phyloP scores from a whole-genome alignment of 805 yeast genomes.

The Candida coquimbonensis region DNA sequence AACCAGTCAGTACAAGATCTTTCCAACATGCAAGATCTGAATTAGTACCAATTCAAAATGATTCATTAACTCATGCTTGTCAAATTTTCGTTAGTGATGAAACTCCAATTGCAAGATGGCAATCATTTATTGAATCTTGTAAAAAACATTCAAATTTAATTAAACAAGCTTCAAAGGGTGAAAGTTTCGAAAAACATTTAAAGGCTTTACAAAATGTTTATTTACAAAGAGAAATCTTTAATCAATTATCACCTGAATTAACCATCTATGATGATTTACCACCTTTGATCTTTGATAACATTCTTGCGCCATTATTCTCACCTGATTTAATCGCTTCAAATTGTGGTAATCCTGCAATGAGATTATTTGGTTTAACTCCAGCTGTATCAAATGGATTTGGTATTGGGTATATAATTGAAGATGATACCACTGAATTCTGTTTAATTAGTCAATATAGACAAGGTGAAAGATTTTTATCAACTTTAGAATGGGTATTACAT shows the following conservation, averaged over 20 bases:
- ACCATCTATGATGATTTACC: conserved; percentile 29
- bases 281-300: conserved; percentile 37
- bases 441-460: conserved; percentile 84
- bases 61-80: conserved; percentile 41
- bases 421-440: conserved; percentile 73
- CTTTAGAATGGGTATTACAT: conserved; percentile 59
- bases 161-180: conserved; percentile 48
- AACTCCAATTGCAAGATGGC: conserved; percentile 39
- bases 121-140: conserved; percentile 43
- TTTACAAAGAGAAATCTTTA: conserved; percentile 40
- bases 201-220: conserved; percentile 55
- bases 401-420: conserved; percentile 83
- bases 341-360: conserved; percentile 88
- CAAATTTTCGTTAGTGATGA: conserved; percentile 59
- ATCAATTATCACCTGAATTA: conserved; percentile 38
- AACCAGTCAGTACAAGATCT: conserved; percentile 76
- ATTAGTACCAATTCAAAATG: conserved; percentile 58
- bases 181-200: conserved; percentile 69
- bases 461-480: conserved; percentile 69
- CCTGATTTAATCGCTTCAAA: conserved; percentile 53
- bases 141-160: conserved; percentile 42
- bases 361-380: conserved; percentile 85
- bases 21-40: conserved; percentile 68
- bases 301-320: conserved; percentile 29
- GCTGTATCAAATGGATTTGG: conserved; percentile 87